Percentiles rank a stretch among this genome's conserved stretches.
Evolutionary conservation across 1,284 basidiomycete genomes (phyloP).

Genomic region (Melampsora larici-populina): DNA sequence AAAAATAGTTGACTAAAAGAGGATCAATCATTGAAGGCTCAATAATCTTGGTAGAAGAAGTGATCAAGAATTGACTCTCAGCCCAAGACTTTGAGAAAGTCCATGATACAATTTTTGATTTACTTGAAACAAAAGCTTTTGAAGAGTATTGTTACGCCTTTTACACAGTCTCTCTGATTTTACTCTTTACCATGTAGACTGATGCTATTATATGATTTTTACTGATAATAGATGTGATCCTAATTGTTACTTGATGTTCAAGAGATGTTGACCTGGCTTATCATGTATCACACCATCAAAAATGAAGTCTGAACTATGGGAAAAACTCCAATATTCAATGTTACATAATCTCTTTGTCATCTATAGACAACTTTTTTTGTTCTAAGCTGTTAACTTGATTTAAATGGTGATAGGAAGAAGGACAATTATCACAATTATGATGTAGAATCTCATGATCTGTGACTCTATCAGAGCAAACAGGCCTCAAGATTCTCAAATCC

Average conservation of each 20-base stretch:
- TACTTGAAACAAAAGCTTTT: conserved; percentile 21
- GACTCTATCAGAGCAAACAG: background rate
- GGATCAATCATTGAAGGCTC: conserved; percentile 12
- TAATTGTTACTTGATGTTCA: background rate
- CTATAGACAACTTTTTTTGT: background rate
- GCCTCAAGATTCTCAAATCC: background rate
- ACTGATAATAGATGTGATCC: conserved; percentile 1
- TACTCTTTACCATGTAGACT: background rate
- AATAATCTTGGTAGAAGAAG: conserved; percentile 6
- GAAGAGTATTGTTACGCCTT: background rate
- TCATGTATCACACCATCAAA: background rate
- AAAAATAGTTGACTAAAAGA: conserved; percentile 17
- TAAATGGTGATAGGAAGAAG: background rate
- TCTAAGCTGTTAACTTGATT: background rate
- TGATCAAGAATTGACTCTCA: conserved; percentile 4
- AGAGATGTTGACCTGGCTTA: background rate
- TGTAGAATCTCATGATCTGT: background rate
- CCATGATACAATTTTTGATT: conserved; percentile 24
- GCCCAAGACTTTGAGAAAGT: conserved; percentile 21
- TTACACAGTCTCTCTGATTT: background rate
- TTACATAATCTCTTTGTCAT: background rate
- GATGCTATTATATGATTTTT: background rate
- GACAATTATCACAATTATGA: background rate
- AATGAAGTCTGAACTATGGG: conserved; percentile 6
- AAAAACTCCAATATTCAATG: conserved; percentile 18